Base-by-base conservation (phyloP, 371 early-diverging fungal species). In the Circinella umbellata region DNA sequence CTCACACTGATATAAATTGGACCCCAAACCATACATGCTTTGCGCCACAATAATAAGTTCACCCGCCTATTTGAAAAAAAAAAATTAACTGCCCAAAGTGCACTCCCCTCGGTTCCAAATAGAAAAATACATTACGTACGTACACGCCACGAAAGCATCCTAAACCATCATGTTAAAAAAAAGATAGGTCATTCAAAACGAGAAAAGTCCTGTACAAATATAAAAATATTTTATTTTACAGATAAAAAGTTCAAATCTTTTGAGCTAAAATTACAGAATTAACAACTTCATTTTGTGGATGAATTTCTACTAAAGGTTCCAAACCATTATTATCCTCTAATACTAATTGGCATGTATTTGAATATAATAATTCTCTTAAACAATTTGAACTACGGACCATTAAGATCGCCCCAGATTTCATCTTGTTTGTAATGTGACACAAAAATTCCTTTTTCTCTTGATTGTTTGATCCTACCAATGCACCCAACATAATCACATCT, bases 301-400 rank as follows among this genome's bases (percentile, higher is more conserved):
- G 79, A 11, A 77, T 46, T 4, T 73, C 77, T 0, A 72, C 64
- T 34, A 70, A 39, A 3, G 75, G 72, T 46, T 71, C 70, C 42
- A 81, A 73, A 17, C 76, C 78, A 35, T 69, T 72, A 27, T 27
- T 27, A 27, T 27, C 27, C 27, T 27, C 27, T 4, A 60, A 35
- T 35, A 69, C 70, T 0, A 76, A 53, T 11, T 73, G 69, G 38
- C 68, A 63, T 15, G 79, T 70, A 5, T 27, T 27, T 27, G 79
- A 73, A 55, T 81, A 81, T 27, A 81, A 63, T 4, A 79, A 36
- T 36, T 73, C 71, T n/a, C 82, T 68, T n/a, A 81, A 69, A 15
- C 73, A 69, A 49, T 81, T 79, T 1, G 82, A 76, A 57, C 82
- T 81, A 8, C 82, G 76, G 27, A 74, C 67, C 62, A 81, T 66